Evolutionary conservation across 2,329 filamentous ascomycete genomes (phyloP), one percentile per base, ranked within the genome.

Genomic region (Rosellinia necatrix): DNA sequence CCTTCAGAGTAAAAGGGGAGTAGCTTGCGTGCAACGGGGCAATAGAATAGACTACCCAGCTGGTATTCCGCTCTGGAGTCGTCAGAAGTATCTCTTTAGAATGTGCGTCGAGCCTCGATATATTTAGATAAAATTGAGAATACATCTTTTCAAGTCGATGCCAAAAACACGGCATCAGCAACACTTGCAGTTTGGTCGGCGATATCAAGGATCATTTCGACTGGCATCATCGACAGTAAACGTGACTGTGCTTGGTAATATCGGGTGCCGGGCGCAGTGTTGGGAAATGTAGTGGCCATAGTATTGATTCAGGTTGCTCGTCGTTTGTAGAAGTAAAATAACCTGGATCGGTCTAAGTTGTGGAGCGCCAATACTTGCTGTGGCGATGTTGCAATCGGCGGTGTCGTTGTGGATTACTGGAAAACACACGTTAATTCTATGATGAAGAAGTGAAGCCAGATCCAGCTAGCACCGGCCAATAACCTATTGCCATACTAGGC

Each of bases 141-240:
- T 42, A 42, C 42, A 49, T 5, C 30, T 54, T 15, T 54, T 37
- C 43, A 54, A 49, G 51, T 43, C 37, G 49, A 9, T 35, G 51
- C 51, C 51, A 54, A 54, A 13, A 44, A 54, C 43, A 43, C 37
- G 44, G 44, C 51, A 49, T 54, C 51, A 7, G 51, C 43, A 10
- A 12, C 42, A 44, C 43, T 49, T 27, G 43, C 15, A 27, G 51
- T 43, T 49, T 49, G 53, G 17, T 56, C 53, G 47, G 41, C 35
- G 21, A 56, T 50, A 50, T 41, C 17, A 34, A 51, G 53, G 41
- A 56, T 42, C 35, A 56, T 51, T 6, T 56, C 53, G 47, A 56
- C 47, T 42, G 53, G 53, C 53, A 55, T 5, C 46, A 55, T 50
- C 32, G 32, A 44, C 9, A 55, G 44, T 46, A 55, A 50, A 55